These are phyloP conservation scores for Paecilomyces fulvus DNA, from an alignment of 2,329 filamentous ascomycete genomes.

Conservation along the genomic window DNA sequence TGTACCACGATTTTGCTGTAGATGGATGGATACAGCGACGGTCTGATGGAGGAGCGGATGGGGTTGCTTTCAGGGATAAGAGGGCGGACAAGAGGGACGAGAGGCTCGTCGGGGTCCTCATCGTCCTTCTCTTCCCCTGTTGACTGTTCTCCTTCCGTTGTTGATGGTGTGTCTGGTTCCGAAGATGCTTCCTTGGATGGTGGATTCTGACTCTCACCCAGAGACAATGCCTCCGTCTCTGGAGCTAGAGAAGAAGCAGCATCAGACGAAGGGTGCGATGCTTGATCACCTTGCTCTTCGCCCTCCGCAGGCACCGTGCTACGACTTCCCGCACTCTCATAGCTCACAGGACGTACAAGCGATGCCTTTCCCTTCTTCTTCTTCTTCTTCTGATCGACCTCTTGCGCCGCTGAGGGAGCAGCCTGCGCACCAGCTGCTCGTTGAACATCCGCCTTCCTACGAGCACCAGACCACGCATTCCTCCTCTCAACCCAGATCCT, in stretches of 20 bases:
- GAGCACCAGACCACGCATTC: constrained; percentile 77
- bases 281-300: neutral
- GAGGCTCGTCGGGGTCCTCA: constrained; percentile 42
- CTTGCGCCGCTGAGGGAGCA: constrained; percentile 3
- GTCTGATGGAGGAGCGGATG: constrained; percentile 67
- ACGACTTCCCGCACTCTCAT: neutral
- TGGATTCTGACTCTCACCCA: neutral
- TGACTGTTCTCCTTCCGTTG: constrained; percentile 6
- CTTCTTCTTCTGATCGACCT: neutral
- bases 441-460: constrained; percentile 15
- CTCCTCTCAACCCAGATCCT: constrained; percentile 69
- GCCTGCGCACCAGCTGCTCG: neutral
- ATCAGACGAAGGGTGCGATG: neutral
- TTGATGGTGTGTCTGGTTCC: neutral
- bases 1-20: constrained; percentile 84
- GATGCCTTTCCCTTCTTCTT: neutral
- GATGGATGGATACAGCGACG: constrained; percentile 67
- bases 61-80: constrained; percentile 66
- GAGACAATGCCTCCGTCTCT: neutral
- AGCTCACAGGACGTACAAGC: neutral
- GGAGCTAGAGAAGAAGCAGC: neutral
- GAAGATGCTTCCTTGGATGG: neutral
- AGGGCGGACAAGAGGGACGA: constrained; percentile 65
- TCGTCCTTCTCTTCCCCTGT: constrained; percentile 23
- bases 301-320: neutral